A percentile compares a stretch with the other conserved stretches of the same genome.
Conservation (phyloP, 768 basidiomycete species). For the Termitomyces sp. region DNA sequence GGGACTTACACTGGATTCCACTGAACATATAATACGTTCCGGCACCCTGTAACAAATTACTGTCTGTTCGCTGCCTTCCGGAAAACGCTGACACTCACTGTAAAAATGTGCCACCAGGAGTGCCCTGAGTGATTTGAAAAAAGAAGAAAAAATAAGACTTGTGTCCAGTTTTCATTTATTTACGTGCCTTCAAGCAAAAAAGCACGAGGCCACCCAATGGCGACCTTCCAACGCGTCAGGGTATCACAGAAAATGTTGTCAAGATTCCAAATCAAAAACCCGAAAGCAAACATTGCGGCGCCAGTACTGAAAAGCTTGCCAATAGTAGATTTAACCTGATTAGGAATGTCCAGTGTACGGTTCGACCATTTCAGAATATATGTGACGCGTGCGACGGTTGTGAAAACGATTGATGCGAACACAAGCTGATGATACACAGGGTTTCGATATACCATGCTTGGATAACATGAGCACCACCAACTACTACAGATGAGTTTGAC, state of each 20-base stretch:
- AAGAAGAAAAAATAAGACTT: neutral
- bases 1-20: slow-evolving; percentile 43
- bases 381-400: slow-evolving; percentile 37
- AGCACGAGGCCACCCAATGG: slow-evolving; percentile 57
- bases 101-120: slow-evolving; percentile 72
- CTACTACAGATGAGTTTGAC: slow-evolving; percentile 17
- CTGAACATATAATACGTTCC: slow-evolving; percentile 48
- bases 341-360: slow-evolving; percentile 32
- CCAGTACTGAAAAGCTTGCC: slow-evolving; percentile 46
- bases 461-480: slow-evolving; percentile 4
- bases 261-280: slow-evolving; percentile 74
- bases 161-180: neutral
- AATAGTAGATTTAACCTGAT: slow-evolving; percentile 34
- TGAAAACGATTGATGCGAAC: slow-evolving; percentile 55
- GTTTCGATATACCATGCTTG: slow-evolving; percentile 61
- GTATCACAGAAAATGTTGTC: slow-evolving; percentile 70
- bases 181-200: slow-evolving; percentile 57
- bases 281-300: slow-evolving; percentile 48
- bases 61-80: neutral
- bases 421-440: slow-evolving; percentile 78
- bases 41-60: slow-evolving; percentile 27
- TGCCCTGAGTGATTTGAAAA: slow-evolving; percentile 37
- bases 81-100: slow-evolving; percentile 29
- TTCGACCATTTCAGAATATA: slow-evolving; percentile 47
- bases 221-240: slow-evolving; percentile 49